Evolutionary conservation across 345 rosid genomes (phyloP).

Genomic region (Eucalyptus virginea): DNA sequence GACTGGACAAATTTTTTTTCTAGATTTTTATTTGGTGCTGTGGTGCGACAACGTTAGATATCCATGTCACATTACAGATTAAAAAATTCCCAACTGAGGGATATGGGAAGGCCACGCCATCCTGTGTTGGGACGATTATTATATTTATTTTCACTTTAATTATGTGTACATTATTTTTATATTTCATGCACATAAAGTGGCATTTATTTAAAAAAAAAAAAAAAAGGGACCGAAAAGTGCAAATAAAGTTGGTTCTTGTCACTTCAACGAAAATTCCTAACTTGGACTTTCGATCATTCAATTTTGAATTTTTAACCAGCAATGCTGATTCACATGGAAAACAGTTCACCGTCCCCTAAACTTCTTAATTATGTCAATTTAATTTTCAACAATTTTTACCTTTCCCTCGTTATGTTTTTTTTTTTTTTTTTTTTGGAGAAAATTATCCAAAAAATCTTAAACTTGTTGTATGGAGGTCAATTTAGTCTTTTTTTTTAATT

Average conservation of each 20-base stretch:
- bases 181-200: neutral
- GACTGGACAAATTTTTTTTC: neutral
- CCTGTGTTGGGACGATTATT: neutral
- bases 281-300: neutral
- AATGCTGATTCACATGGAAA: neutral
- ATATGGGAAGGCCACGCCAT: neutral
- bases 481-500: no score
- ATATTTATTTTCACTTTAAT: neutral
- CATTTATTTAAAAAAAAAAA: neutral
- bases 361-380: no score
- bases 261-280: neutral
- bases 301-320: neutral
- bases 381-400: no score
- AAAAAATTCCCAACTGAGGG: neutral
- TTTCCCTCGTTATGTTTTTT: no score
- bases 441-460: no score
- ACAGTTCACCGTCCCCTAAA: no score
- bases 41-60: neutral
- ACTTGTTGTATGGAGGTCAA: accelerated
- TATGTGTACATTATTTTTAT: neutral
- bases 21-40: neutral
- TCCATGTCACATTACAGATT: neutral
- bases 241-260: neutral
- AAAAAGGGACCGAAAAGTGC: neutral
- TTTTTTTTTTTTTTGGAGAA: no score